Base-by-base conservation (phyloP, 1,139 yeast species). In the Diutina neorugosa region DNA sequence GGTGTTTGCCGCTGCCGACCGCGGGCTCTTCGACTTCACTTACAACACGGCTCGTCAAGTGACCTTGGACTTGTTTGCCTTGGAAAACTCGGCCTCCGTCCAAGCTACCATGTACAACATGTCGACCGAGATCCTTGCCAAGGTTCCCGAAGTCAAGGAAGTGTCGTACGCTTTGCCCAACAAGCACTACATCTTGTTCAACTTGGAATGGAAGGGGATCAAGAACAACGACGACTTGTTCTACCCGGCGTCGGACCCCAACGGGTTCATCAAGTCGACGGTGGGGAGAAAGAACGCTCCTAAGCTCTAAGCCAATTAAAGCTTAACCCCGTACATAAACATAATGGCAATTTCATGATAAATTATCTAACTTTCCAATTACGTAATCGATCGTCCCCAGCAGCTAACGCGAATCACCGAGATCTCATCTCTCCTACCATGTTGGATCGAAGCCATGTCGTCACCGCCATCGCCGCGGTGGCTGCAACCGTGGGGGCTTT, bases 61-160 rank as follows among this genome's bases (percentile, higher is more conserved):
- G 60, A 89, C 96, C 2, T 76, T 90, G 62, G 86, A 82, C 55
- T 76, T 78, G 57, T 90, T 90, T 69, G 96, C 96, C 23, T 68
- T 76, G 53, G 96, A 90, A 68, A 82, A 87, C 69, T 87, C 96
- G 9, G 81, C 96, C 19, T 85, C 95, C 18, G 97, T 90, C 52
- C 97, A 90, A 73, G 96, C 96, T 48, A 90, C 96, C 57, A 89
- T 89, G 96, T 90, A 81, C 76, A 87, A 89, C 75, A 90, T 90
- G 93, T 77, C 88, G 44, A 76, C 80, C 57, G 81, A 81, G 59
- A 88, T 90, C 59, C 77, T 90, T 64, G 74, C 71, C 53, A 65
- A 63, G 53, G 84, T 80, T 55, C 74, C 82, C 6, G 75, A 74
- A 57, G 74, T 90, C 54, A 78, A 73, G 56, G 74, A 74, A 51